Base-by-base conservation (phyloP, 768 basidiomycete species). In the Cystobasidiopsis lactophilus region DNA sequence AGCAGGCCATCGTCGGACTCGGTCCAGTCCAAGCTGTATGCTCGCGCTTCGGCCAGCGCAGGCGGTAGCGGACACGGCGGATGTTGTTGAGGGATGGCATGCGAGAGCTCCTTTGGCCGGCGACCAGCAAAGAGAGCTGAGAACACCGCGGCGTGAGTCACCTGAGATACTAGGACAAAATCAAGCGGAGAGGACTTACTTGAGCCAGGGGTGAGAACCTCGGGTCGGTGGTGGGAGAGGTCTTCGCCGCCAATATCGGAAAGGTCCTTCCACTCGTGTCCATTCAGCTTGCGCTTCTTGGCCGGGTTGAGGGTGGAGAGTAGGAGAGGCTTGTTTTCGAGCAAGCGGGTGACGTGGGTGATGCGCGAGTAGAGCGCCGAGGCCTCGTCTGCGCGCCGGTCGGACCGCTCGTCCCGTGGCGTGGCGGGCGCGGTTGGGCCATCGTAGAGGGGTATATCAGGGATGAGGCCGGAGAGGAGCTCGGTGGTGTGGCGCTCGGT, bases 241-340 rank as follows among this genome's bases (percentile, higher is more conserved):
- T 52, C 55, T 3, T 56, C 55, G 26, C 53, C 56, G 3, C 30
- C 38, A 7, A 57, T 19, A 31, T 57, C 52, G 7, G 33, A 27
- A 19, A 57, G 11, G 29, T 57, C 56, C 13, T 26, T 41, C 57
- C 55, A 58, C 14, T 39, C 46, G 30, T 35, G 44, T 2, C 75
- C 71, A 26, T 73, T 61, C 77, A 80, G 83, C 38, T 68, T 68
- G 71, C 77, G 79, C 57, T 78, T 78, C 61, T 73, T 78, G 4
- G 81, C 75, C 5, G 91, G 93, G 57, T 85, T 74, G 33, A 96
- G 68, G 43, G 86, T 75, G 10, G 85, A 79, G 31, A 95, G 71
- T 26, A 98, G 73, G 1, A 85, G 80, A 2, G 86, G 85, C 63
- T 81, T 83, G 33, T 72, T 69, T 51, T 76, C 71, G 79, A 93